Percentiles rank a stretch among this genome's conserved stretches.
Conservation (phyloP, 2,329 filamentous ascomycete species). For the Penicillium brevicompactum region DNA sequence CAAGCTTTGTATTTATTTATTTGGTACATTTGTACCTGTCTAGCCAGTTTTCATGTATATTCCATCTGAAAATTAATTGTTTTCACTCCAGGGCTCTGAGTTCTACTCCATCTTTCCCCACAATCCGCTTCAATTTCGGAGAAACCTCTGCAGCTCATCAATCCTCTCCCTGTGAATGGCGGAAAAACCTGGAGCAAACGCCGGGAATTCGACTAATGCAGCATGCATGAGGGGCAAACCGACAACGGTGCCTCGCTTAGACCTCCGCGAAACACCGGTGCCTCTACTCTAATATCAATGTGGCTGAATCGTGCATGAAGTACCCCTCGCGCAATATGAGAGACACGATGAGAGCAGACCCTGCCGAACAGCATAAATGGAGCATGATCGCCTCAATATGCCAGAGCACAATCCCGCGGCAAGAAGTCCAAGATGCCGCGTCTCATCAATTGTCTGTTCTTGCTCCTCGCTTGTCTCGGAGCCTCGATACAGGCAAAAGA, state of each 20-base stretch:
- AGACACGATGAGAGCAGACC: neutral
- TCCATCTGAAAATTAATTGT: neutral
- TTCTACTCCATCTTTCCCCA: neutral
- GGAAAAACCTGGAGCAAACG: constrained; percentile 1
- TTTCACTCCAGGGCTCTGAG: neutral
- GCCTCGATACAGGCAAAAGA: constrained; percentile 3
- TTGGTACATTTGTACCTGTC: neutral
- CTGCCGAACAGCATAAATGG: constrained; percentile 1
- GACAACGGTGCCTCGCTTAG: neutral
- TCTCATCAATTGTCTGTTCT: constrained; percentile 11
- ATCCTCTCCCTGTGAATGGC: neutral
- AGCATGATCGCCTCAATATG: neutral
- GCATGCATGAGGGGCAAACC: neutral
- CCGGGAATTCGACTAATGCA: constrained; percentile 4
- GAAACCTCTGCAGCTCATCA: neutral
- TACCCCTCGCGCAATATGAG: neutral
- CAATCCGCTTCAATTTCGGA: neutral
- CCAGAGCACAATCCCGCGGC: neutral
- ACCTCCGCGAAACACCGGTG: neutral
- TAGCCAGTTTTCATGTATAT: neutral
- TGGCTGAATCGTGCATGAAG: neutral
- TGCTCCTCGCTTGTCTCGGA: constrained; percentile 14
- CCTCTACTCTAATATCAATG: neutral
- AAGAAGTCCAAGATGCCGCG: constrained; percentile 8
- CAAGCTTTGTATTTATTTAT: neutral